Evolutionary conservation across 2,329 filamentous ascomycete genomes (phyloP).

Genomic region (Penicillium sp.): DNA sequence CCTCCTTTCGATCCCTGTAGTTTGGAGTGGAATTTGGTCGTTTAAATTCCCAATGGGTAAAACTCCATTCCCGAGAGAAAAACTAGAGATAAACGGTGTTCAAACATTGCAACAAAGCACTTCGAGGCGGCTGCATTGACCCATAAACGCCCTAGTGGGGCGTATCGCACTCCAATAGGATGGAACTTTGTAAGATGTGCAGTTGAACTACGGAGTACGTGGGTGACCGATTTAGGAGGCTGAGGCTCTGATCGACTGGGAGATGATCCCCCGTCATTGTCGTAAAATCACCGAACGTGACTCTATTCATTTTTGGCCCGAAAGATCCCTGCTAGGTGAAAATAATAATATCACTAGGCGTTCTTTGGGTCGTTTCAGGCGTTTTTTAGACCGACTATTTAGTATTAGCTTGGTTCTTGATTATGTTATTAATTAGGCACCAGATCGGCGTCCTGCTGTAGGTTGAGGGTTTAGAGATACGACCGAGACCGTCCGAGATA

Average conservation of each 20-base stretch:
- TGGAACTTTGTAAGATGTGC: neutral
- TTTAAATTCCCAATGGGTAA: neutral
- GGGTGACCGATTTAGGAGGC: constrained; percentile 1
- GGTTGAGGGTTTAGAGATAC: neutral
- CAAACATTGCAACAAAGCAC: neutral
- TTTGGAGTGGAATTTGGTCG: neutral
- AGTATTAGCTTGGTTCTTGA: neutral
- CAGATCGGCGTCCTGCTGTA: neutral
- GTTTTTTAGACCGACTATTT: neutral
- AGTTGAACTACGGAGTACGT: neutral
- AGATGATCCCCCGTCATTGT: constrained; percentile 1
- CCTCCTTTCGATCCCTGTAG: neutral
- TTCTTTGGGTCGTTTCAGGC: constrained; percentile 5
- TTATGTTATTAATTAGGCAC: constrained; percentile 2
- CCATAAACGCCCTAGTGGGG: constrained; percentile 1
- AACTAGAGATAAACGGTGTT: neutral
- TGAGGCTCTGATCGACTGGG: constrained; percentile 11
- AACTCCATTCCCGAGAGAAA: neutral
- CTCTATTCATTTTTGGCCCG: neutral
- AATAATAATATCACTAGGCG: constrained; percentile 1
- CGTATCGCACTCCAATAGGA: neutral
- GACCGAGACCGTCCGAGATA: constrained; percentile 1
- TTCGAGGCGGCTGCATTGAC: neutral
- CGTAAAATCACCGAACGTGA: neutral
- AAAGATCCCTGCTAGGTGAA: neutral